phyloP scores from a whole-genome alignment of 2,329 filamentous ascomycete species.

The Xylariales sp. region DNA sequence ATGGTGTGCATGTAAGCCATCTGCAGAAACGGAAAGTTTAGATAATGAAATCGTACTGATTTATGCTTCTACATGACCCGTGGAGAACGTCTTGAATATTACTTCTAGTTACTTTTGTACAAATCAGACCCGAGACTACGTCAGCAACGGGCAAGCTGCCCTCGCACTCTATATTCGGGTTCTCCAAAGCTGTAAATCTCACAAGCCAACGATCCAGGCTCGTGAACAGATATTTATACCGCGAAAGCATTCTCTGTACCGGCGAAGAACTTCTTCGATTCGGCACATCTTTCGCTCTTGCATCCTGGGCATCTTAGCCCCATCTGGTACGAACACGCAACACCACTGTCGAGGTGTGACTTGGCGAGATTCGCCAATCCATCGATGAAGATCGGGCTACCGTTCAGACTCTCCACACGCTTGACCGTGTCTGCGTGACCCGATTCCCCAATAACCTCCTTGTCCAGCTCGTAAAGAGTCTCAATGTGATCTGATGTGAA shows the following conservation, averaged over 20 bases:
- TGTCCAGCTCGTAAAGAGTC: constrained; percentile 88
- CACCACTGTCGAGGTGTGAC: constrained; percentile 66
- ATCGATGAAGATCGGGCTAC: constrained; percentile 82
- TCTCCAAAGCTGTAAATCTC: no score
- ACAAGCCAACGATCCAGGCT: no score
- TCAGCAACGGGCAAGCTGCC: no score
- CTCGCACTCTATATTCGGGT: no score
- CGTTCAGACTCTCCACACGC: constrained; percentile 88
- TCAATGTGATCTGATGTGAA: constrained; percentile 99
- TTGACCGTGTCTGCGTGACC: constrained; percentile 76
- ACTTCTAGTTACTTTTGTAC: no score
- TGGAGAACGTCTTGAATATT: no score
- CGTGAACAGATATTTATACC: no score
- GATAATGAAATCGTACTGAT: no score
- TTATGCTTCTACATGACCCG: no score
- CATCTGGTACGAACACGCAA: constrained; percentile 76
- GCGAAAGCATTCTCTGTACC: constrained; percentile 22
- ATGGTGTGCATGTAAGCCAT: no score
- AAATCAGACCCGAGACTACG: no score
- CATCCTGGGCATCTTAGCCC: constrained; percentile 87
- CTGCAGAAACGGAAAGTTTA: no score
- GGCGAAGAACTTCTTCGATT: constrained; percentile 67
- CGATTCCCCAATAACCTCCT: constrained; percentile 89
- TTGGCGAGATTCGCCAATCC: constrained; percentile 85
- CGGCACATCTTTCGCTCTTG: constrained; percentile 80